Evolutionary conservation across 1,139 yeast genomes (phyloP).

Genomic region (Geotrichum phurueaensis): DNA sequence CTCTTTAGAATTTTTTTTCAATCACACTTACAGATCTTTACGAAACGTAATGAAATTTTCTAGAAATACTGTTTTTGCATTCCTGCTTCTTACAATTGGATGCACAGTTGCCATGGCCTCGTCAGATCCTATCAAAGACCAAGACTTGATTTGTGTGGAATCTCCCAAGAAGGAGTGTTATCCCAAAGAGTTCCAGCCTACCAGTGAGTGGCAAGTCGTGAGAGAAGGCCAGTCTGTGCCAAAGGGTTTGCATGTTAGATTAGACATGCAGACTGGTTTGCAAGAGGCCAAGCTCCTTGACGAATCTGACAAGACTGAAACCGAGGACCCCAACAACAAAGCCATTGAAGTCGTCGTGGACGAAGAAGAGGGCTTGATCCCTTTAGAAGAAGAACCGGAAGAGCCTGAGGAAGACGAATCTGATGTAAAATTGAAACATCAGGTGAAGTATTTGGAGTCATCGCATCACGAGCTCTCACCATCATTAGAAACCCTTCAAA

Average conservation of each 20-base stretch:
- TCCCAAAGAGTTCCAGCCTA: constrained; percentile 54
- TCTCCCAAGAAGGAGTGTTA: constrained; percentile 35
- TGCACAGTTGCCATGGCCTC: not conserved
- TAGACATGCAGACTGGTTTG: constrained; percentile 60
- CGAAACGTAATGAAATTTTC: constrained; percentile 4
- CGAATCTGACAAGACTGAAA: constrained; percentile 32
- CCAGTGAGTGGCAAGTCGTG: constrained; percentile 61
- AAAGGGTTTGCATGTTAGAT: constrained; percentile 62
- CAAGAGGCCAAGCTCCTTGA: constrained; percentile 56
- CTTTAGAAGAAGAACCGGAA: not conserved
- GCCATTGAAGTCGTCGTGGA: constrained; percentile 14
- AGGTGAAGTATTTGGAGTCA: constrained; percentile 6
- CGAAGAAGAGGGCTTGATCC: constrained; percentile 7
- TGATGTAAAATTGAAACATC: constrained; percentile 1
- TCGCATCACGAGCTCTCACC: constrained; percentile 4
- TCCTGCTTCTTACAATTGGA: constrained; percentile 4
- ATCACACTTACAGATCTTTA: not conserved
- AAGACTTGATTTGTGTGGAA: constrained; percentile 19
- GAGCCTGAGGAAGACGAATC: constrained; percentile 10
- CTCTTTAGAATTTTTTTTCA: not conserved
- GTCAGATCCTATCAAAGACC: not conserved
- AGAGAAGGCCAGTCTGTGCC: constrained; percentile 68
- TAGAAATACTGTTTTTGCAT: not conserved
- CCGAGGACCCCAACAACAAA: constrained; percentile 15
- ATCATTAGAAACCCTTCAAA: constrained; percentile 15